phyloP scores from a whole-genome alignment of 257 asterid genomes.

The Solanum boliviense region DNA sequence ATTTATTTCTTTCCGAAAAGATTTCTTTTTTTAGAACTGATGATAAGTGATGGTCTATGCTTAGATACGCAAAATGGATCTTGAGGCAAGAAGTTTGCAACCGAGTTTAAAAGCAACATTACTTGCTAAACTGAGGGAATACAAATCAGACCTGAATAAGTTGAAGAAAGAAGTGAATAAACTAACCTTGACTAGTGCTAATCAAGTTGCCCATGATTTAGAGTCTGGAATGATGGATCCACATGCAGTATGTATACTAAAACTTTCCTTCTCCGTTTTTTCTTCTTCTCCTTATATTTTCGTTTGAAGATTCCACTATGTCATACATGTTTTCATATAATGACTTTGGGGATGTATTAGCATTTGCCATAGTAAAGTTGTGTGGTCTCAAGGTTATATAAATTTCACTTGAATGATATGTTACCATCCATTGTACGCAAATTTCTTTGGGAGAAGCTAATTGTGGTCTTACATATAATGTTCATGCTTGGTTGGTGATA shows the following conservation, averaged over 20 bases:
- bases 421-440: not conserved
- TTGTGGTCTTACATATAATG: not conserved
- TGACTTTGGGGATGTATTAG: not conserved
- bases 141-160: conserved; percentile 79
- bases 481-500: not conserved
- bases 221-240: conserved; percentile 64
- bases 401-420: not conserved
- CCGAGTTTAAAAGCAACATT: conserved; percentile 70
- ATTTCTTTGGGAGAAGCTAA: not conserved
- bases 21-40: not conserved
- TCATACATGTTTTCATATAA: not conserved
- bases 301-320: not conserved
- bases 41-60: not conserved
- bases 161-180: conserved; percentile 83
- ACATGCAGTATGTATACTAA: conserved; percentile 37
- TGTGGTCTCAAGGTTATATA: not conserved
- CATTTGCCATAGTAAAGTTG: not conserved
- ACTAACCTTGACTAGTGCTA: conserved; percentile 34
- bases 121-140: conserved; percentile 93
- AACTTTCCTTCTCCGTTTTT: not conserved
- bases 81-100: conserved; percentile 90
- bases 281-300: not conserved
- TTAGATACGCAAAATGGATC: conserved; percentile 89
- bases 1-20: not conserved
- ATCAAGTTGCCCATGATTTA: conserved; percentile 45